Conservation (phyloP, 2,329 filamentous ascomycete genomes). For the Cladosporium sp. region DNA sequence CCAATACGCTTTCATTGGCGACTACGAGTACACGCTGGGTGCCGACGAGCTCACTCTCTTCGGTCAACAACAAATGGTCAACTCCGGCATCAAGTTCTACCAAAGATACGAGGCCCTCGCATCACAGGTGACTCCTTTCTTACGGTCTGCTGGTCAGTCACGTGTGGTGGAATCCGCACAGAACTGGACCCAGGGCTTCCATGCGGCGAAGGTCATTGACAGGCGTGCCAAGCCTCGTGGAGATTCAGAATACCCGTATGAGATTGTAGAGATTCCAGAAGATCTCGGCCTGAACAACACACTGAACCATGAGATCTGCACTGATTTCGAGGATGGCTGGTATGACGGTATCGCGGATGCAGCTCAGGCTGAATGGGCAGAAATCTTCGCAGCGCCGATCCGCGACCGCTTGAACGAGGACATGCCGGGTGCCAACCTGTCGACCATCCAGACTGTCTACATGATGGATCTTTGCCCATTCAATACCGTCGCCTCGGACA, state of each 20-base stretch:
- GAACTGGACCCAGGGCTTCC: slow-evolving; percentile 71
- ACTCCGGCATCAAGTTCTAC: slow-evolving; percentile 73
- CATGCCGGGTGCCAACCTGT: slow-evolving; percentile 62
- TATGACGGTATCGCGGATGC: slow-evolving; percentile 43
- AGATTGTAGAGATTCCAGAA: slow-evolving; percentile 66
- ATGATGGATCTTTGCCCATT: slow-evolving; percentile 90
- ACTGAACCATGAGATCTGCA: slow-evolving; percentile 67
- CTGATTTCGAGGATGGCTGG: slow-evolving; percentile 58
- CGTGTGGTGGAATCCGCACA: slow-evolving; percentile 69
- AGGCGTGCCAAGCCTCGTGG: slow-evolving; percentile 24
- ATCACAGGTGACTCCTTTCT: slow-evolving; percentile 55
- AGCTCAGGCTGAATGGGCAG: slow-evolving; percentile 53
- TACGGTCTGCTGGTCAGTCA: slow-evolving; percentile 63
- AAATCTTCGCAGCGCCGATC: slow-evolving; percentile 61
- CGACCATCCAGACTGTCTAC: slow-evolving; percentile 55
- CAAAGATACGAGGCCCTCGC: slow-evolving; percentile 62
- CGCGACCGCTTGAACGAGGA: slow-evolving; percentile 62
- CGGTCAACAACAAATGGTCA: slow-evolving; percentile 62
- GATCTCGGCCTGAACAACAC: slow-evolving; percentile 67
- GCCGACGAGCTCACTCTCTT: slow-evolving; percentile 63
- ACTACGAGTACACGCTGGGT: slow-evolving; percentile 66
- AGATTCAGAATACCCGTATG: slow-evolving; percentile 44
- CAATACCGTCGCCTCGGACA: slow-evolving; percentile 63
- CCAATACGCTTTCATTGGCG: slow-evolving; percentile 62
- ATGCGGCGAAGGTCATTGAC: slow-evolving; percentile 47